A percentile compares a stretch with the other conserved stretches of the same genome.
Evolutionary conservation across 2,329 filamentous ascomycete genomes (phyloP).

Genomic region (Xylaria sp.): DNA sequence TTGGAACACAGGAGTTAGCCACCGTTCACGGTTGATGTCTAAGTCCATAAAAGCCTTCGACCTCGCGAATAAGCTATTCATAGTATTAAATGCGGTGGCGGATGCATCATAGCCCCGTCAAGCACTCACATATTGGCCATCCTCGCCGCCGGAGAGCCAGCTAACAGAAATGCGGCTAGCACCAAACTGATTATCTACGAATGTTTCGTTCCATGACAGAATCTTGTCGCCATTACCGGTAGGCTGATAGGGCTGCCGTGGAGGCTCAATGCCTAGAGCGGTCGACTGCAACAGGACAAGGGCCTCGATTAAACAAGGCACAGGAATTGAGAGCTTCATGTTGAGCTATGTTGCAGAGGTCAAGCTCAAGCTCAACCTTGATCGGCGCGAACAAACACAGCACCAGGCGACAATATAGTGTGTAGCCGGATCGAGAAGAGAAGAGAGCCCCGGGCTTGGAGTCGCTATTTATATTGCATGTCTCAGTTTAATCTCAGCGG

Average conservation of each 20-base stretch:
- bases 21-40: background rate
- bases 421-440: background rate
- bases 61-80: background rate
- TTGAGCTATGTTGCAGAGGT: constrained; percentile 9
- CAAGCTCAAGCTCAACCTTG: constrained; percentile 7
- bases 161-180: constrained; percentile 60
- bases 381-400: background rate
- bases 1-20: constrained; percentile 16
- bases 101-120: background rate
- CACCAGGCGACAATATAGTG: constrained; percentile 4
- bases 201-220: constrained; percentile 70
- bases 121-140: constrained; percentile 65
- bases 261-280: constrained; percentile 58
- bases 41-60: background rate
- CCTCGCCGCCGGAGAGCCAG: constrained; percentile 69
- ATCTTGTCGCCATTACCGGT: constrained; percentile 66
- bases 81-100: background rate
- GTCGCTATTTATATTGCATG: constrained; percentile 11
- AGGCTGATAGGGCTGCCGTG: constrained; percentile 65
- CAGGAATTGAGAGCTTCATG: constrained; percentile 38
- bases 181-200: constrained; percentile 58
- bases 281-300: constrained; percentile 37
- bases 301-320: constrained; percentile 34
- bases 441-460: constrained; percentile 8
- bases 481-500: constrained; percentile 2